Percentiles rank a stretch among this genome's conserved stretches.
phyloP scores from a whole-genome alignment of 805 yeast species.

The Kluyveromyces dobzhanskii region DNA sequence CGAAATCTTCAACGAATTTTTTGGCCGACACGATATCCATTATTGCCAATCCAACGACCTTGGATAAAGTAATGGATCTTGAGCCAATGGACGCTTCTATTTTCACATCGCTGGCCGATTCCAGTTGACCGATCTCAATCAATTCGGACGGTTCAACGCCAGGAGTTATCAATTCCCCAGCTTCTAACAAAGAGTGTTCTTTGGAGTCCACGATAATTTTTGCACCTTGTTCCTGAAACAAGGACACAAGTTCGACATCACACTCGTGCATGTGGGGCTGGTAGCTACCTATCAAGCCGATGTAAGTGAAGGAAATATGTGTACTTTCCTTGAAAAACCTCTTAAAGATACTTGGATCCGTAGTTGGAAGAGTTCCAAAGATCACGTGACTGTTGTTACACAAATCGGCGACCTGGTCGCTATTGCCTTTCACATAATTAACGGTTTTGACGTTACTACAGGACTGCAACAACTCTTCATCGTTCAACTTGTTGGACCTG shows the following conservation, averaged over 20 bases:
- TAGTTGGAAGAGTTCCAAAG: conserved; percentile 55
- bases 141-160: conserved; percentile 32
- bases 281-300: conserved; percentile 53
- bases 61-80: conserved; percentile 36
- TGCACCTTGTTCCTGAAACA: conserved; percentile 29
- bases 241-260: conserved; percentile 35
- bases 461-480: conserved; percentile 35
- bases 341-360: conserved; percentile 36
- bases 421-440: conserved; percentile 17
- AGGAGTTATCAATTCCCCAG: conserved; percentile 55
- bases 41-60: conserved; percentile 54
- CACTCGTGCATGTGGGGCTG: conserved; percentile 59
- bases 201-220: conserved; percentile 46
- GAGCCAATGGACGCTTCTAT: not conserved
- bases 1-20: conserved; percentile 23
- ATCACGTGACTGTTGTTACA: conserved; percentile 38
- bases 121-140: conserved; percentile 39
- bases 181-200: conserved; percentile 48
- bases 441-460: conserved; percentile 31
- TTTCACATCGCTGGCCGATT: not conserved
- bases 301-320: conserved; percentile 29
- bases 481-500: conserved; percentile 31
- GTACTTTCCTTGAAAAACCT: conserved; percentile 20
- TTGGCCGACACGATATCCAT: conserved; percentile 55
- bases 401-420: conserved; percentile 13